These are phyloP conservation scores for Babesia gibsoni DNA, from an alignment of 169 alveolate species.

Conservation along the genomic window DNA sequence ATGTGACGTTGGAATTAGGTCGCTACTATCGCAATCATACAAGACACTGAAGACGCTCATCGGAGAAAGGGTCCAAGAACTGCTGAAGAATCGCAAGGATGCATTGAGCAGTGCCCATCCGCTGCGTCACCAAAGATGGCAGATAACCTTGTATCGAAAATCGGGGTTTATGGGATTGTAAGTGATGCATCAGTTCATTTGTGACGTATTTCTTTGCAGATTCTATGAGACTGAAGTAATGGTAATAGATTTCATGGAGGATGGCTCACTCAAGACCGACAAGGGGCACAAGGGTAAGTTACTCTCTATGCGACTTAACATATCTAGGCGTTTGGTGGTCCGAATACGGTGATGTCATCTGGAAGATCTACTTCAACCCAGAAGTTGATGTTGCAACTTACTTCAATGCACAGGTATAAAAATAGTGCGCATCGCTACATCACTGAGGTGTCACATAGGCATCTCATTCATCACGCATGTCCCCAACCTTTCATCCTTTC, in stretches of 20 bases:
- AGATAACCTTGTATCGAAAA: not conserved
- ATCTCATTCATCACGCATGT: too few relatives aligned
- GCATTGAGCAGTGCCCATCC: slow-evolving; percentile 47
- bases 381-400: slow-evolving; percentile 16
- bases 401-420: slow-evolving; percentile 57
- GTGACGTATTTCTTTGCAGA: not conserved
- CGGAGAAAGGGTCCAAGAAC: not conserved
- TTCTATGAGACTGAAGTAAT: slow-evolving; percentile 8
- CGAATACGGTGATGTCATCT: slow-evolving; percentile 47
- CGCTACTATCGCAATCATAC: slow-evolving; percentile 3
- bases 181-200: not conserved
- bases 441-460: too few relatives aligned
- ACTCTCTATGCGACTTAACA: not conserved
- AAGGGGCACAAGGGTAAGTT: slow-evolving; percentile 42
- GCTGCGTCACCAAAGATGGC: slow-evolving; percentile 53
- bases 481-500: not conserved
- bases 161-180: slow-evolving; percentile 32
- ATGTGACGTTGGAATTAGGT: not conserved
- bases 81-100: slow-evolving; percentile 1
- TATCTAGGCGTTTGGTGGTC: slow-evolving; percentile 54
- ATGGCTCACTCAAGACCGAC: slow-evolving; percentile 38
- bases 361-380: slow-evolving; percentile 45
- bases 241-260: slow-evolving; percentile 41
- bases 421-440: too few relatives aligned
- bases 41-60: not conserved